Evolutionary conservation across 805 yeast species (phyloP).

Genomic region (Wickerhamiella nectarea): DNA sequence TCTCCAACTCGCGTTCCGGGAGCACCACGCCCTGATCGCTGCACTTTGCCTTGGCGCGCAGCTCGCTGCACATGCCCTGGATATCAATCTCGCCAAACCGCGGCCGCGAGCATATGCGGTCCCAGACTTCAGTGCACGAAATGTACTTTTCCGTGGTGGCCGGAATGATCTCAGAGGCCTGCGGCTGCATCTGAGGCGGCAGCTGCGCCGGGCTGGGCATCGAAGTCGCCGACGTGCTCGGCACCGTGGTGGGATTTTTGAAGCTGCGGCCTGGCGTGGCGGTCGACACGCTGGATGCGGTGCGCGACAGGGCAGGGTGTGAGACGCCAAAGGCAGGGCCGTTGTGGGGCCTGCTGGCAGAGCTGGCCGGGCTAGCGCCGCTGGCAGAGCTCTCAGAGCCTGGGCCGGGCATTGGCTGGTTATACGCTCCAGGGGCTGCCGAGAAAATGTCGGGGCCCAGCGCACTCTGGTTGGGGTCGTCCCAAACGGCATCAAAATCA

Average conservation of each 20-base stretch:
- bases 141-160: constrained; percentile 26
- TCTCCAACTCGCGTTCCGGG: constrained; percentile 62
- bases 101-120: constrained; percentile 87
- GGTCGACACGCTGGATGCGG: no score
- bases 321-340: no score
- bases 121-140: constrained; percentile 92
- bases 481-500: constrained; percentile 9
- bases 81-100: constrained; percentile 85
- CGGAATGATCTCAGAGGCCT: constrained; percentile 22
- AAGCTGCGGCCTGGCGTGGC: no score
- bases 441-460: background rate
- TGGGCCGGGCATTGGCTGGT: no score
- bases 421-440: no score
- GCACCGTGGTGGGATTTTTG: no score
- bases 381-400: no score
- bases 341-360: no score
- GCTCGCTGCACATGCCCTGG: constrained; percentile 81
- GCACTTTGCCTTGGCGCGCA: constrained; percentile 88
- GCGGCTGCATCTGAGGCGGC: background rate
- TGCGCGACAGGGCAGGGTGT: no score
- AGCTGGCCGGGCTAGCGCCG: no score
- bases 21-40: constrained; percentile 86
- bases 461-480: background rate
- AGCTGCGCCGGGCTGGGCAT: background rate
- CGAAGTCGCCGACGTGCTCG: background rate